These are phyloP conservation scores for Planoprotostelium fungivorum DNA, from an alignment of 78 protist genomes.

Conservation along the genomic window DNA sequence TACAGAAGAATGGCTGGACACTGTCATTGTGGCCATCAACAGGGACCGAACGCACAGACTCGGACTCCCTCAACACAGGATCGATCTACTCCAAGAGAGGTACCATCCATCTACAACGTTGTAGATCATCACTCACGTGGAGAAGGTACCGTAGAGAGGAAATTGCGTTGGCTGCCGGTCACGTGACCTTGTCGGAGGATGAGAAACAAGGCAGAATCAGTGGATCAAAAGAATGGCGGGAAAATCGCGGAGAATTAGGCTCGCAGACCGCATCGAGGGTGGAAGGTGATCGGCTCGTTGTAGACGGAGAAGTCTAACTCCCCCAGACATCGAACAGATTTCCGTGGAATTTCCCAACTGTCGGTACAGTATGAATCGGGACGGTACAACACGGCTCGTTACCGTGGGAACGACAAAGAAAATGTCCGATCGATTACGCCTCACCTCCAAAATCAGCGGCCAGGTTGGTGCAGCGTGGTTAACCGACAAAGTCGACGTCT, in stretches of 20 bases:
- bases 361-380: not conserved
- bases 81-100: constrained; percentile 1
- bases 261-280: not conserved
- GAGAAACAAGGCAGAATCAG: not conserved
- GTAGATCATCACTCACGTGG: not conserved
- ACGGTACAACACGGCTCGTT: not conserved
- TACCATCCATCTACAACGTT: not conserved
- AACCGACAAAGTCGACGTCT: constrained; percentile 7
- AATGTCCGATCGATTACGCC: not conserved
- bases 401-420: constrained; percentile 12
- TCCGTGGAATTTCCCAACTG: not conserved
- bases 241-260: not conserved
- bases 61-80: not conserved
- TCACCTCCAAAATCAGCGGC: constrained; percentile 30
- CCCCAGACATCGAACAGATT: constrained; percentile 8
- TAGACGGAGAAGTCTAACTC: not conserved
- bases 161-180: not conserved
- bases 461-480: constrained; percentile 61
- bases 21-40: not conserved
- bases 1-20: constrained; percentile 9
- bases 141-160: not conserved
- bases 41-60: not conserved
- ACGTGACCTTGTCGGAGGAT: not conserved
- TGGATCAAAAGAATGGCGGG: not conserved
- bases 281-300: constrained; percentile 53